Evolutionary conservation across 192 early-diverging fungal species (phyloP), one percentile per base, ranked within the genome.

Genomic region (Umbelopsis ramanniana): DNA sequence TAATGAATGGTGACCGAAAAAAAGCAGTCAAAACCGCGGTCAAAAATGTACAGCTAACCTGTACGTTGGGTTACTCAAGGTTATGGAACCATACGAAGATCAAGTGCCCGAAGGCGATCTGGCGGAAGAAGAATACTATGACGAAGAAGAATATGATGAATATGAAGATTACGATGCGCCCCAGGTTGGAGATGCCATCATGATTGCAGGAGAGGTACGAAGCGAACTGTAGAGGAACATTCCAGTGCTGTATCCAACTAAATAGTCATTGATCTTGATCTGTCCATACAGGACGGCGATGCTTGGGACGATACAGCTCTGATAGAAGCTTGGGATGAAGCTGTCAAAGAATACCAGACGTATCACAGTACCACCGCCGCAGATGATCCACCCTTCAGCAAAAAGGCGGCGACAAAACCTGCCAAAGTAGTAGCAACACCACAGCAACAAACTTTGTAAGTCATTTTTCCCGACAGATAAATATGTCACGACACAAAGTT

Each of bases 101-200:
- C 46, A 71, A 22, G 46, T 45, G 50, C 46, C 21, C 0, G 24
- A 68, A 29, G 52, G 8, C 8, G 67, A 29, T 17, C 23, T 6
- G 12, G 6, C 35, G 10, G 45, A 74, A 12, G 74, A 76, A 11
- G 74, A 38, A 12, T 7, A 43, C 6, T 43, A 71, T 35, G 52
- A 79, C 15, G 73, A 71, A 14, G 60, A 67, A 0, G 70, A 67
- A 69, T 68, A 67, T 14, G 72, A 52, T 29, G 69, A 63, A 8
- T 66, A 77, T 22, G 24, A 57, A 29, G 55, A 67, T 45, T 43
- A 66, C 15, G 69, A 54, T 73, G 48, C 33, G 17, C 26, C 40
- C 12, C 26, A 40, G 22, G 15, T 63, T 6, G 46, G 48, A 38
- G 48, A 69, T 69, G 43, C 17, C 11, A 54, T 69, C 17, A 17